Evolutionary conservation across 345 rosid species (phyloP), one percentile per base, ranked within the genome.

Genomic region (Kandelia obovata): DNA sequence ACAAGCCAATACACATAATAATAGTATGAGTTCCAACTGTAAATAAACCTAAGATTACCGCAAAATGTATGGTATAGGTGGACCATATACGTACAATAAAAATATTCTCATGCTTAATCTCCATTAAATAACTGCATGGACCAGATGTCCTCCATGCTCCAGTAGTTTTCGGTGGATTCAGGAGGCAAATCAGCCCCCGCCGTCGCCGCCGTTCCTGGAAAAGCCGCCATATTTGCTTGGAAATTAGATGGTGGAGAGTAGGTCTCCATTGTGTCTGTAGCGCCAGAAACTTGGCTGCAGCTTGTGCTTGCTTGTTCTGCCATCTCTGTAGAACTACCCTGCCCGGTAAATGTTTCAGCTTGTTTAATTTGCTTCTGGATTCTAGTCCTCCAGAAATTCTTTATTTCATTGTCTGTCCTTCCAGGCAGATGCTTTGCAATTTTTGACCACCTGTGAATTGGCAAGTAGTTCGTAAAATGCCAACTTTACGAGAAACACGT

Each of bases 371-470:
- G 95, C 71, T 96, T 92, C 82, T 96, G 98, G 73, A 96, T 89
- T 75, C 90, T 83, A 2, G 98, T 92, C 78, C 99, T 92, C 98
- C 99, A 96, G 64, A 80, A 96, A 23, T 96, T 96, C 75, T 96
- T 96, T 71, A 96, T 96, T 60, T 96, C 99, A 58, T 96, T 96
- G 70, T 96, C 99, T 0, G 99, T 96, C 80, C 99, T 90, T 67
- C 99, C 99, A 8, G 98, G 98, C 13, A 96, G 82, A 70, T 90
- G 97, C 82, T 96, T 96, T 0, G 98, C 99, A 13, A 96, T 96
- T 79, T 96, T 90, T 0, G 96, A 90, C 96, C 96, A 90, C 84
- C 96, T 90, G 69, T 15, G 3, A 8, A 56, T 56, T 55, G 27
- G 16, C 58, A 55, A 55, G 30, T 9, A 10, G 15, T 9, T 56